phyloP scores from a whole-genome alignment of 306 rosid genomes.

The Vigna reflexopilosa region DNA sequence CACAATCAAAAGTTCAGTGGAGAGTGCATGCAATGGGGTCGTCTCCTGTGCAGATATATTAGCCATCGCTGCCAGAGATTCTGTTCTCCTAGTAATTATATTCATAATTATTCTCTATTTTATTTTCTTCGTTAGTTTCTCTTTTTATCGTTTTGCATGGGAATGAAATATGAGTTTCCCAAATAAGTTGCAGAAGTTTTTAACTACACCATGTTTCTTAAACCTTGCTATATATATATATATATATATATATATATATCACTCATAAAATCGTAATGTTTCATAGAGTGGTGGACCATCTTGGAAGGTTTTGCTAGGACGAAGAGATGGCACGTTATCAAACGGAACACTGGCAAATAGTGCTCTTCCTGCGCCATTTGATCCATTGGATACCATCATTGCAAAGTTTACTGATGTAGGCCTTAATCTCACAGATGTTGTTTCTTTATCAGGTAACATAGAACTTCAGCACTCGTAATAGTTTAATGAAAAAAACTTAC shows the following conservation, averaged over 20 bases:
- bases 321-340: conserved; percentile 79
- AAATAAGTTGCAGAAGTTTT: not conserved
- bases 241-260: not conserved
- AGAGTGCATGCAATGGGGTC: conserved; percentile 73
- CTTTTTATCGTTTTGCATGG: not conserved
- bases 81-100: conserved; percentile 69
- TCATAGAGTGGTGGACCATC: conserved; percentile 81
- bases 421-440: conserved; percentile 69
- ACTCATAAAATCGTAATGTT: not conserved
- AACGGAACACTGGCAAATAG: conserved; percentile 59
- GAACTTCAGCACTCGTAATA: not conserved
- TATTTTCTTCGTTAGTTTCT: too few relatives aligned
- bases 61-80: conserved; percentile 83
- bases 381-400: conserved; percentile 46
- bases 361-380: conserved; percentile 71
- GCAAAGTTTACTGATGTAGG: conserved; percentile 63
- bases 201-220: not conserved
- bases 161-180: not conserved
- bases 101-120: not conserved
- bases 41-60: conserved; percentile 92
- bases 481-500: too few relatives aligned
- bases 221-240: not conserved
- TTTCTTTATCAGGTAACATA: conserved; percentile 68
- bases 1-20: conserved; percentile 77
- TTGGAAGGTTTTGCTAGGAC: conserved; percentile 73